Evolutionary conservation across 179 eudicot genomes (phyloP).

Genomic region (Nepenthes alata): DNA sequence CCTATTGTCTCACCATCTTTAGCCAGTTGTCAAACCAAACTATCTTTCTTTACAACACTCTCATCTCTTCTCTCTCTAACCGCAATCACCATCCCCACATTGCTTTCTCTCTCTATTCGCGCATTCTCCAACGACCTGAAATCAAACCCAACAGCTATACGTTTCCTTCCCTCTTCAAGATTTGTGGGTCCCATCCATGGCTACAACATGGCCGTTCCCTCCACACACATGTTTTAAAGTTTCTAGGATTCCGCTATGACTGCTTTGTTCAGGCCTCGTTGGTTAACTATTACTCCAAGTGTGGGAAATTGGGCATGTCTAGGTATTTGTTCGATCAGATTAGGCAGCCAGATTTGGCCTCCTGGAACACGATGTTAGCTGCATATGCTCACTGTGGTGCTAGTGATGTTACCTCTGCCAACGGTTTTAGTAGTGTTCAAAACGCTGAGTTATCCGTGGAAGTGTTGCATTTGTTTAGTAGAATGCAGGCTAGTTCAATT

Average conservation of each 20-base stretch:
- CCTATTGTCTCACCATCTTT: slow-evolving; percentile 28
- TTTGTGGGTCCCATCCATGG: slow-evolving; percentile 9
- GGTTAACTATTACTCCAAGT: slow-evolving; percentile 30
- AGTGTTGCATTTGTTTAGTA: slow-evolving; percentile 26
- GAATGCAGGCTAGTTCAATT: slow-evolving; percentile 22
- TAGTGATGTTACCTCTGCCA: slow-evolving; percentile 13
- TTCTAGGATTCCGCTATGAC: slow-evolving; percentile 23
- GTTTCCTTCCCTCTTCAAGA: slow-evolving; percentile 9
- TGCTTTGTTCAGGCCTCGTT: slow-evolving; percentile 34
- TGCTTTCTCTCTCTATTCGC: slow-evolving; percentile 22
- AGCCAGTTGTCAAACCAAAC: slow-evolving; percentile 19
- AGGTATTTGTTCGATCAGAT: slow-evolving; percentile 27
- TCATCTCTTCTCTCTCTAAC: slow-evolving; percentile 24
- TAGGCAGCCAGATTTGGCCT: slow-evolving; percentile 16
- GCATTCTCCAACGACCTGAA: slow-evolving; percentile 11
- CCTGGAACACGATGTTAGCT: slow-evolving; percentile 45
- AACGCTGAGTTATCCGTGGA: slow-evolving; percentile 14
- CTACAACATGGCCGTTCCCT: slow-evolving; percentile 24
- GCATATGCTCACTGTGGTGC: slow-evolving; percentile 13
- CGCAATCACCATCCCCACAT: slow-evolving; percentile 4
- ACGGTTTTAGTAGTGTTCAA: slow-evolving; percentile 5
- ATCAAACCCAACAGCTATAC: slow-evolving; percentile 11
- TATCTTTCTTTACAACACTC: slow-evolving; percentile 31
- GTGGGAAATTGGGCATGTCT: slow-evolving; percentile 17
- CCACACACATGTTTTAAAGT: slow-evolving; percentile 36